Evolutionary conservation across 176 grass and related monocot species (phyloP).

Genomic region (Hordeum marinum): DNA sequence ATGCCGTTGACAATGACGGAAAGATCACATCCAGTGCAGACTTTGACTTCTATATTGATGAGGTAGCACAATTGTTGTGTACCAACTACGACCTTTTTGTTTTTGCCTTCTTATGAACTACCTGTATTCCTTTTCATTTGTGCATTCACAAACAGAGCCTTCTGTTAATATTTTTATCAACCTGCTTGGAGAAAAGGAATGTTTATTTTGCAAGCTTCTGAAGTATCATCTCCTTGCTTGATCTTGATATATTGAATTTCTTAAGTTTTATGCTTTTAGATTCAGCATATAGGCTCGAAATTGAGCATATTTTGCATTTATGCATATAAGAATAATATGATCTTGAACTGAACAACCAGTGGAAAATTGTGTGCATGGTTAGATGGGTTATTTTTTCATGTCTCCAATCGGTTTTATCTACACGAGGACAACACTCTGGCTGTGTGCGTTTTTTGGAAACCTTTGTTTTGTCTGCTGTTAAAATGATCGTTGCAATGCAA

Average conservation of each 20-base stretch:
- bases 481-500: neutral
- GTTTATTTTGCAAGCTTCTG: neutral
- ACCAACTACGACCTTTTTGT: neutral
- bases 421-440: neutral
- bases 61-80: slow-evolving; percentile 45
- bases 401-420: neutral
- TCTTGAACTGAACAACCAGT: neutral
- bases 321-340: neutral
- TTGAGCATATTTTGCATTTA: neutral
- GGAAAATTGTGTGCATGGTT: neutral
- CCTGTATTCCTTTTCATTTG: neutral
- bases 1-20: slow-evolving; percentile 74
- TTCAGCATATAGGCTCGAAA: neutral
- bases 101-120: neutral
- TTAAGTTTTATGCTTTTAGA: neutral
- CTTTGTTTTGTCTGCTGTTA: neutral
- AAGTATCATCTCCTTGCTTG: neutral
- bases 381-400: neutral
- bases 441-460: neutral
- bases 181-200: neutral
- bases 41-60: slow-evolving; percentile 75
- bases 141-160: neutral
- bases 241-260: neutral
- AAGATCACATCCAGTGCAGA: slow-evolving; percentile 81
- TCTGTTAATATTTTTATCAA: neutral